phyloP scores from a whole-genome alignment of 2,329 filamentous ascomycete species.

The Nigrograna mackinnonii region DNA sequence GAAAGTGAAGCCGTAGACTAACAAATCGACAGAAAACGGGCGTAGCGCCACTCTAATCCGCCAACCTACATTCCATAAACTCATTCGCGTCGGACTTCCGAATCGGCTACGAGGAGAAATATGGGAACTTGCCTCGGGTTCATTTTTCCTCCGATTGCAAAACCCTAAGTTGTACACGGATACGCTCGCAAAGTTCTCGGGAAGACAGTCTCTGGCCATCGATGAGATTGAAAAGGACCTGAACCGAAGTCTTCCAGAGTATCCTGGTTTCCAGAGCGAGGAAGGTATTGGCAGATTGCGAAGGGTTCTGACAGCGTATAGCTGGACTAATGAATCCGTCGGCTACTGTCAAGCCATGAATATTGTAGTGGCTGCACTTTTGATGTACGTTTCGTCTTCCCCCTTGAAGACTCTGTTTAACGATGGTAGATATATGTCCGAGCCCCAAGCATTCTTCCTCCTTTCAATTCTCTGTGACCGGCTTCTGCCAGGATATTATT shows the following conservation, averaged over 20 bases:
- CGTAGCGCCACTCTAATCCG: slow-evolving; percentile 89
- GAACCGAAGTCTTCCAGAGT: slow-evolving; percentile 94
- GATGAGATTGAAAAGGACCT: slow-evolving; percentile 99
- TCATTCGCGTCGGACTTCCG: slow-evolving; percentile 92
- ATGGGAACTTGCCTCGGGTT: slow-evolving; percentile 94
- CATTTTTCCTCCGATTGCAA: slow-evolving; percentile 84
- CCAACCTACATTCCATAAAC: slow-evolving; percentile 96
- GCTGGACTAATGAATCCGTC: slow-evolving; percentile 93
- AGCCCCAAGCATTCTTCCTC: slow-evolving; percentile 92
- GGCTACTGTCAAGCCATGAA: slow-evolving; percentile 99
- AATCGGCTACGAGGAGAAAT: slow-evolving; percentile 92
- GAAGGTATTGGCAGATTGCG: slow-evolving; percentile 90
- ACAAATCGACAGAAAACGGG: slow-evolving; percentile 70
- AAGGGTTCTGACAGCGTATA: slow-evolving; percentile 93
- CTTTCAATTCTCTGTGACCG: slow-evolving; percentile 91
- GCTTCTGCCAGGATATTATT: slow-evolving; percentile 94
- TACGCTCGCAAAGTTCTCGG: slow-evolving; percentile 80
- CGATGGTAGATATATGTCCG: slow-evolving; percentile 79
- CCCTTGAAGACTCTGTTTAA: slow-evolving; percentile 26
- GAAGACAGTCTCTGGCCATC: slow-evolving; percentile 89
- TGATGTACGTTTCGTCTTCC: slow-evolving; percentile 65
- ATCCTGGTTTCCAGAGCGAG: slow-evolving; percentile 94
- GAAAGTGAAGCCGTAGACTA: slow-evolving; percentile 10
- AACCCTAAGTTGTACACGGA: slow-evolving; percentile 83
- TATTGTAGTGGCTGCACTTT: slow-evolving; percentile 94